Evolutionary conservation across 768 basidiomycete species (phyloP), one percentile per base, ranked within the genome.

Genomic region (Lactarius sanguifluus): DNA sequence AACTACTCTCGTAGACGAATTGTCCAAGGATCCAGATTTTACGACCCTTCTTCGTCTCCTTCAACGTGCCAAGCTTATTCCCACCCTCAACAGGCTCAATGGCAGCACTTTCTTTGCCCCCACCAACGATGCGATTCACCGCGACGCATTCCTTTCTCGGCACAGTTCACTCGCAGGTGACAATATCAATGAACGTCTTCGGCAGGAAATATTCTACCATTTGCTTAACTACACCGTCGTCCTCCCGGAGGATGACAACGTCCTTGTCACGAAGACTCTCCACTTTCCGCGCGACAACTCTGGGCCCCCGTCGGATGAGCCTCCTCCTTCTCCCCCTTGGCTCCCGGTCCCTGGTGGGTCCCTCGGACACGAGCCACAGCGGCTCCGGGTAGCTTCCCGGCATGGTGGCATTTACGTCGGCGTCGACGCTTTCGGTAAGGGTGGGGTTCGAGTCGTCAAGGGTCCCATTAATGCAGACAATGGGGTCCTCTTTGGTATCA

Each of bases 191-290:
- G 87, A 91, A 72, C 80, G 85, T 65, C 84, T 98, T 55, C 84
- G 96, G 61, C 95, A 97, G 72, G 90, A 96, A 72, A 82, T 99
- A 61, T 88, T 98, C 73, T 98, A 98, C 75, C 97, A 98, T 76
- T 77, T 98, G 55, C 81, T 98, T 70, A 97, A 98, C 76, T 86
- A 86, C 75, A 85, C 90, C 7, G 74, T 97, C 36, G 71, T 81
- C 23, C 65, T 81, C 18, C 80, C 85, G 34, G 77, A 81, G 5
- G 71, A 78, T 3, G 76, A 82, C 36, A 73, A 79, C 12, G 71
- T 77, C 25, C 71, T 78, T 50, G 79, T 80, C 12, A 81, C 84
- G 69, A 68, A 82, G 67, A 94, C 92, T 2, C 79, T 94, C 6
- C 87, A 87, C 72, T 94, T 81, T 73, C 92, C 93, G n/a, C 83